Base-by-base conservation (phyloP, 306 rosid genomes). In the Purshia tridentata region DNA sequence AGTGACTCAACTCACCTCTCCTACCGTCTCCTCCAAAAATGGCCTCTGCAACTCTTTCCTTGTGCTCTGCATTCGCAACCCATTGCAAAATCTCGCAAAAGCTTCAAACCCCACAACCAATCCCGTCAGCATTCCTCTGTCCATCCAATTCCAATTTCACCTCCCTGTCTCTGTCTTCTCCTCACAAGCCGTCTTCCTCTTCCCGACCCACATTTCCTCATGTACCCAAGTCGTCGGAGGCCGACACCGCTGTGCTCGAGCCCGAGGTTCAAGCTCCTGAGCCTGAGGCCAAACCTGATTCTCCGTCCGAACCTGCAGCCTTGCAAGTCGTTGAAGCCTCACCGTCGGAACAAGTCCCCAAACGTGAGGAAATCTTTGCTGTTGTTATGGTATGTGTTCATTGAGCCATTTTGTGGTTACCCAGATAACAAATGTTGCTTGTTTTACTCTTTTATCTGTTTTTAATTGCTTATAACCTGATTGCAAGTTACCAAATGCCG, bases 301-400 rank as follows among this genome's bases (percentile, higher is more conserved):
- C 67, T 40, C 4, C 35, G 35, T 29, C 74, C n/a, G 81, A 84
- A 12, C 72, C 78, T 4, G 81, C 80, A 56, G 29, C 88, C 18
- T 19, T 76, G 7, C 78, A 89, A 70, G 58, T 69, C 37, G 78
- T 78, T 4, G 56, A 84, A 52, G 35, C 81, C 75, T 40, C 86
- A 15, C 56, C 88, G 16, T 83, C 87, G 10, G 84, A 18, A 9
- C 83, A 74, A 57, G 56, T 76, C 49, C 84, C 91, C 0, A 73
- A 82, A 13, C 92, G 96, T 71, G 97, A 94, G 79, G 81, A 89
- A 22, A 75, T 89, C 65, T 91, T 91, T 75, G 99, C 93, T 9
- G 99, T 94, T 10, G 96, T 91, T 44, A 88, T 94, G 99, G 99
- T 94, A 50, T 72, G 89, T 82, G 1, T 6, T 49, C 7, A 14